phyloP scores from a whole-genome alignment of 305 asterid species.

The Fraxinus sp. region DNA sequence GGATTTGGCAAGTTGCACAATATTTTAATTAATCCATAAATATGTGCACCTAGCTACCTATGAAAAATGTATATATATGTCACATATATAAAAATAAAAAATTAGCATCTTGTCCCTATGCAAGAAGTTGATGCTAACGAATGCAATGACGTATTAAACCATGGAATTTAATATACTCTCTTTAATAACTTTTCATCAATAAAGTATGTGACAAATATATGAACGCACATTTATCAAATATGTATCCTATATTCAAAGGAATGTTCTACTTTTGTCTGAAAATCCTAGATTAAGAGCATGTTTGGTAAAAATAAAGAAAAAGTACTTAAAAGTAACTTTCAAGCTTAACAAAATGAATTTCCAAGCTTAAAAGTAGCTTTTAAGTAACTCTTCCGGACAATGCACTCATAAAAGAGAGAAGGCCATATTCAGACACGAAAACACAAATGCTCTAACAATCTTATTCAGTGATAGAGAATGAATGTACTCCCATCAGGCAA shows the following conservation, averaged over 20 bases:
- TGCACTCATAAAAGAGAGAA: background rate
- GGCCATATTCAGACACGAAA: background rate
- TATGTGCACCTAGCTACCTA: slow-evolving; percentile 13
- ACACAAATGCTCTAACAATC: background rate
- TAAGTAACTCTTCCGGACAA: background rate
- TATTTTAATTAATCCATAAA: slow-evolving; percentile 10
- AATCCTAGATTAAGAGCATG: background rate
- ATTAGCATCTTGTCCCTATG: background rate
- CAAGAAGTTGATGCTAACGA: slow-evolving; percentile 27
- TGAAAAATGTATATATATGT: background rate
- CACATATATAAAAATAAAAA: background rate
- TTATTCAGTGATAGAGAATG: background rate
- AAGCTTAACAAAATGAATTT: background rate
- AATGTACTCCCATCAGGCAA: background rate
- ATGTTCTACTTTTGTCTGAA: background rate
- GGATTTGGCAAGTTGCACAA: slow-evolving; percentile 14
- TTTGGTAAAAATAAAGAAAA: background rate
- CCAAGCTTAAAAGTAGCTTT: background rate
- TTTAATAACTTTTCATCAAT: background rate
- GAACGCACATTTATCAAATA: background rate
- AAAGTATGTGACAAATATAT: background rate
- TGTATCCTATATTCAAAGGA: background rate
- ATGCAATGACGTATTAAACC: slow-evolving; percentile 12
- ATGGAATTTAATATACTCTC: background rate
- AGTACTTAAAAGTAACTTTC: background rate